Percentiles rank a stretch among this genome's conserved stretches.
Evolutionary conservation across 352 stramenopile genomes (phyloP).

Genomic region (Globisporangium perplexum): DNA sequence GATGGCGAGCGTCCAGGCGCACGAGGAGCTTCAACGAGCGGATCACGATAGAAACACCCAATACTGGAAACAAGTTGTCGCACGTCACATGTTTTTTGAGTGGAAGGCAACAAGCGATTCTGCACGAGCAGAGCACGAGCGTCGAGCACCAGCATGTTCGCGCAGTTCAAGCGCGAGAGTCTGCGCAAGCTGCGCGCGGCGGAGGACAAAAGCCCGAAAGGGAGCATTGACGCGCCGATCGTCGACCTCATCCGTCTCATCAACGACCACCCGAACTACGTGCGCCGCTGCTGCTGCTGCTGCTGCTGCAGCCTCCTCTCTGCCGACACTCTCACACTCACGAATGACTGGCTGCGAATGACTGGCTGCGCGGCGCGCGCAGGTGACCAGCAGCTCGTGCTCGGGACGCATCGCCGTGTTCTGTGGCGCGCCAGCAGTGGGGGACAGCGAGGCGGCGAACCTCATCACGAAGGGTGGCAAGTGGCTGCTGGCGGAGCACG

Average conservation of each 20-base stretch:
- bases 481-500: conserved; percentile 86
- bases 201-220: conserved; percentile 90
- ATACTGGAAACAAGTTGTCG: not conserved
- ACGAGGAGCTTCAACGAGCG: too few species aligned
- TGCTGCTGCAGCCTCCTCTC: not conserved
- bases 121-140: not conserved
- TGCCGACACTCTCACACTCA: not conserved
- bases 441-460: conserved; percentile 15
- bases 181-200: conserved; percentile 76
- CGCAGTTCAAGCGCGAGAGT: conserved; percentile 82
- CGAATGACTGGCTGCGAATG: not conserved
- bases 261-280: conserved; percentile 83
- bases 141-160: conserved; percentile 44
- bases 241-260: conserved; percentile 84
- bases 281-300: conserved; percentile 17
- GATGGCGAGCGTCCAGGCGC: too few species aligned
- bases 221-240: conserved; percentile 86
- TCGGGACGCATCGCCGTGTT: conserved; percentile 89
- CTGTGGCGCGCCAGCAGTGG: conserved; percentile 34
- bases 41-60: not conserved
- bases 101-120: not conserved
- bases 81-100: not conserved
- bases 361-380: not conserved
- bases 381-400: conserved; percentile 91
- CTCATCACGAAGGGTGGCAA: conserved; percentile 87